A percentile compares a stretch with the other conserved stretches of the same genome.
These are phyloP conservation scores for Xylariaceae sp. DNA, from an alignment of 2,329 filamentous ascomycete species.

Conservation along the genomic window DNA sequence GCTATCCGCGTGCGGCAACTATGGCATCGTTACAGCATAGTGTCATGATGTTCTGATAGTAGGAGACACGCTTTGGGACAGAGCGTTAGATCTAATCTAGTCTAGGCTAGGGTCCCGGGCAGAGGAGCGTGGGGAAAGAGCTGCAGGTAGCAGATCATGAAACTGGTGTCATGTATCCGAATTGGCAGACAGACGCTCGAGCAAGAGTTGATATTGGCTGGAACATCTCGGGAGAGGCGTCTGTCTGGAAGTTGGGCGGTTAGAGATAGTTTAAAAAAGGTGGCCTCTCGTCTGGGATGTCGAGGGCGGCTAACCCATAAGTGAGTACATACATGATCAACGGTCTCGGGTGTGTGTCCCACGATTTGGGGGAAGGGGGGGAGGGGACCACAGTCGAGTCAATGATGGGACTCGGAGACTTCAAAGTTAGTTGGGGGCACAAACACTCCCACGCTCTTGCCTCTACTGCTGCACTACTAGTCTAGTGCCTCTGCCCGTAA, in stretches of 20 bases:
- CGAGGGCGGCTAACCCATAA: slow-evolving; percentile 15
- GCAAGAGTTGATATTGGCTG: slow-evolving; percentile 48
- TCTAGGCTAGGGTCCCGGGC: no score
- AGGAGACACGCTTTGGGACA: slow-evolving; percentile 14
- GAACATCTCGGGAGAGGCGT: slow-evolving; percentile 37
- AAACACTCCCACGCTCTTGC: no score
- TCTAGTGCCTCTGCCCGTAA: no score
- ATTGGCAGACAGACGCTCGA: slow-evolving; percentile 35
- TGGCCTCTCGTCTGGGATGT: slow-evolving; percentile 8
- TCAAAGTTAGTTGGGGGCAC: no score
- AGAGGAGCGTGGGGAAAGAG: slow-evolving; percentile 25
- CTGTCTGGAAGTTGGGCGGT: slow-evolving; percentile 45
- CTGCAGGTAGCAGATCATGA: slow-evolving; percentile 39
- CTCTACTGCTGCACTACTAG: no score
- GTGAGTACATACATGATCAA: slow-evolving; percentile 2
- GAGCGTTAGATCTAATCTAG: slow-evolving; percentile 27
- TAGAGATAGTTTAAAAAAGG: slow-evolving; percentile 27
- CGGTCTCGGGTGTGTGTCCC: neutral
- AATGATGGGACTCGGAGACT: no score
- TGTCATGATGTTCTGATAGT: neutral
- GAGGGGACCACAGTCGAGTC: neutral
- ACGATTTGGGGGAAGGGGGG: neutral
- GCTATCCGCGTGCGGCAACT: no score
- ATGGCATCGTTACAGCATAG: no score
- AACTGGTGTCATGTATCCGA: slow-evolving; percentile 49